Evolutionary conservation across 2,329 filamentous ascomycete genomes (phyloP), one percentile per base, ranked within the genome.

Genomic region (Fusarium sarcochroum): DNA sequence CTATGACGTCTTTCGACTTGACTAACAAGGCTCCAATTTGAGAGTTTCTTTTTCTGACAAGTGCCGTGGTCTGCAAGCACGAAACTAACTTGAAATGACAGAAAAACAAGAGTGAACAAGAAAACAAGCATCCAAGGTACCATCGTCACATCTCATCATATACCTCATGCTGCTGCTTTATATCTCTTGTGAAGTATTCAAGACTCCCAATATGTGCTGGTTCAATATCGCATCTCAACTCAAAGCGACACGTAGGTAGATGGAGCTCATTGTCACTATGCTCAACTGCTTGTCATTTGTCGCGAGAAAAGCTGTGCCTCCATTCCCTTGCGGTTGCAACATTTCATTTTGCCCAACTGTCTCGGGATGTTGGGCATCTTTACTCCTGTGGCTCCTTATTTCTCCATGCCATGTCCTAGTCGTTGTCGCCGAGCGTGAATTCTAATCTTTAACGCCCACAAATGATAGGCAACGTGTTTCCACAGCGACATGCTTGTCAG

Each of bases 381-480:
- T 70, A 58, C 59, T 72, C 68, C 42, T 61, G 46, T 40, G 50
- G 40, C 63, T 63, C 66, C 63, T 55, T 63, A 42, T 53, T 67
- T 64, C 49, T 60, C 46, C 50, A 42, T 58, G 66, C 27, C 62
- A 62, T 69, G 49, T 63, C 66, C 67, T 62, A 56, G 63, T 61
- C 51, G 45, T 30, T 47, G 46, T 59, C 50, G 44, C 40, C 48
- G 45, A 51, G 34, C 54, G 45, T 70, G 56, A 47, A 67, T 53
- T 45, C 49, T 63, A 52, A 57, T 53, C 41, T 30, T 69, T 44
- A 23, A 58, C 47, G 47, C 51, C 71, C 71, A 73, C 71, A 71
- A 59, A 70, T 69, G 65, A 71, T 68, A 50, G 50, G 65, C 62
- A 65, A 74, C 72, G 72, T 74, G 72, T 73, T 71, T 70, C 64